A percentile compares a stretch with the other conserved stretches of the same genome.
Conservation (phyloP, 1,139 yeast species). For the Maudiozyma humilis region DNA sequence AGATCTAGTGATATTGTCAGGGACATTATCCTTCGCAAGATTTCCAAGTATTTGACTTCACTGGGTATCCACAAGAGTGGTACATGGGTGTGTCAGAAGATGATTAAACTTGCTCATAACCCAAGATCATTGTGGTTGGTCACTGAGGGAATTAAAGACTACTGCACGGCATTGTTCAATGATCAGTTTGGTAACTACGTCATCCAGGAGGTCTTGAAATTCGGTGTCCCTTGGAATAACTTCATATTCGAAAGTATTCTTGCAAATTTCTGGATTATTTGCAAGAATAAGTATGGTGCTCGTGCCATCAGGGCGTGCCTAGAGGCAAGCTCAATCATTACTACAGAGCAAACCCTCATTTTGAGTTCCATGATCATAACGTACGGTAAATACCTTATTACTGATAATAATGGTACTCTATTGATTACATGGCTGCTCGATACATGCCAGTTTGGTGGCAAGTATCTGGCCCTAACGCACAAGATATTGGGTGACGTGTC, state of each 20-base stretch:
- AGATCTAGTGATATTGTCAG: slow-evolving; percentile 62
- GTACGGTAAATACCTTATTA: slow-evolving; percentile 70
- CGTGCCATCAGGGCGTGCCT: slow-evolving; percentile 89
- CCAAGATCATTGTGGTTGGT: slow-evolving; percentile 65
- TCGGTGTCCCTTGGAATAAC: slow-evolving; percentile 81
- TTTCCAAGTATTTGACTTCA: slow-evolving; percentile 76
- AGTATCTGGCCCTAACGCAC: slow-evolving; percentile 48
- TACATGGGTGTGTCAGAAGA: slow-evolving; percentile 98
- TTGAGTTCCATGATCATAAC: slow-evolving; percentile 72
- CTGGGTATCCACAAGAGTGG: slow-evolving; percentile 96
- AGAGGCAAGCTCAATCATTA: slow-evolving; percentile 50
- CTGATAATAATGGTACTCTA: slow-evolving; percentile 81
- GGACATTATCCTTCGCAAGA: slow-evolving; percentile 69
- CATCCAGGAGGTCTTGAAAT: slow-evolving; percentile 85
- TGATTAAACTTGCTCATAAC: slow-evolving; percentile 64
- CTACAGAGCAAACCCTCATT: slow-evolving; percentile 60
- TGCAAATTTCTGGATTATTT: slow-evolving; percentile 70
- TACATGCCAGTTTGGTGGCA: slow-evolving; percentile 59
- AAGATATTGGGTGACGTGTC: slow-evolving; percentile 55
- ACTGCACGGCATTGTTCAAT: slow-evolving; percentile 74
- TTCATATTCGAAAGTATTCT: slow-evolving; percentile 81
- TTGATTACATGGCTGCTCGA: slow-evolving; percentile 92
- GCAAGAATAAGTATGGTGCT: slow-evolving; percentile 88
- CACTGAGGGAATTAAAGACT: slow-evolving; percentile 69
- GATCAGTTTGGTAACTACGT: slow-evolving; percentile 98